A percentile compares a stretch with the other conserved stretches of the same genome.
Conservation (phyloP, 2,329 filamentous ascomycete genomes). For the Claviceps africana region DNA sequence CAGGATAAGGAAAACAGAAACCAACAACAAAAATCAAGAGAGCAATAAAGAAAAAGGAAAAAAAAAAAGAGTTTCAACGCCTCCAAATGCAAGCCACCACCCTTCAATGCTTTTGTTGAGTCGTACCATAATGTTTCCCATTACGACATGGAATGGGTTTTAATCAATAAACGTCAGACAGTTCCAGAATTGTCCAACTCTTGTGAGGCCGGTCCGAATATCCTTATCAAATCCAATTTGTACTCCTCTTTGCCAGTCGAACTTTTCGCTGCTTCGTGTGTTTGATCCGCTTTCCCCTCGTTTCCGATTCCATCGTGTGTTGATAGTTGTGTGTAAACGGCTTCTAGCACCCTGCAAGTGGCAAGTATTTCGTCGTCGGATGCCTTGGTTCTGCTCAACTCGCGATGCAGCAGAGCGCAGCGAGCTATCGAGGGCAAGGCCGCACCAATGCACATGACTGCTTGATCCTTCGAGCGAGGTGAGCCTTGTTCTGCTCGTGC, state of each 20-base stretch:
- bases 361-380: not conserved
- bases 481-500: not conserved
- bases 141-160: not conserved
- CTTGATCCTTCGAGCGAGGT: too few species aligned
- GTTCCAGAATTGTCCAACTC: slow-evolving; percentile 4
- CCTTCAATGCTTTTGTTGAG: slow-evolving; percentile 14
- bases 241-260: slow-evolving; percentile 1
- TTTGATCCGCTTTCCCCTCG: not conserved
- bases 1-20: slow-evolving; percentile 6
- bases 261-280: not conserved
- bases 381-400: not conserved
- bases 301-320: not conserved
- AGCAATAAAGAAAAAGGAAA: slow-evolving; percentile 9
- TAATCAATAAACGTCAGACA: slow-evolving; percentile 1
- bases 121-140: slow-evolving; percentile 1
- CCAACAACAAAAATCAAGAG: slow-evolving; percentile 6
- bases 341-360: not conserved
- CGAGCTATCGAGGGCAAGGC: slow-evolving; percentile 1
- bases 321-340: not conserved
- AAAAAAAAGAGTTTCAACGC: slow-evolving; percentile 18
- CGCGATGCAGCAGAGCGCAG: not conserved
- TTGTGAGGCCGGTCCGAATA: slow-evolving; percentile 4
- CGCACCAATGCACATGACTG: not conserved
- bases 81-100: slow-evolving; percentile 23
- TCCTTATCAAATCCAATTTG: slow-evolving; percentile 4